Conservation (phyloP, 116 monocot species). For the Cymodocea nodosa region DNA sequence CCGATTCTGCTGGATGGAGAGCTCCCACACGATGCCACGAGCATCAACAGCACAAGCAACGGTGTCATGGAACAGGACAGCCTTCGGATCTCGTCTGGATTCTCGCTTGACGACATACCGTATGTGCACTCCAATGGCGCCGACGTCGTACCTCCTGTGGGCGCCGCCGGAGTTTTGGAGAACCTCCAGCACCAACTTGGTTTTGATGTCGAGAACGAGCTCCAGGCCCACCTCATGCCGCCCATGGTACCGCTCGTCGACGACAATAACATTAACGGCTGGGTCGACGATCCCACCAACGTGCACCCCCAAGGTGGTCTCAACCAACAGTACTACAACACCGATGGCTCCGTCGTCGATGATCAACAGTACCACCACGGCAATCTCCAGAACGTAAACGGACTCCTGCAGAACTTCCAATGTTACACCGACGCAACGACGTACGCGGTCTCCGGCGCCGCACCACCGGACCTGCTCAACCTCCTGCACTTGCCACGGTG, state of each 20-base stretch:
- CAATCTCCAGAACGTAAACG: neutral
- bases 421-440: neutral
- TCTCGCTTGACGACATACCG: conserved; percentile 3
- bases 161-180: conserved; percentile 8
- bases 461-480: conserved; percentile 54
- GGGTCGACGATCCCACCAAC: conserved; percentile 11
- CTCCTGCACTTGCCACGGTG: conserved; percentile 39
- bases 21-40: conserved; percentile 4
- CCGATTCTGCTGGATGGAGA: conserved; percentile 13
- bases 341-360: neutral
- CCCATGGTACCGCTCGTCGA: neutral
- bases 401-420: conserved; percentile 4
- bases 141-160: conserved; percentile 3
- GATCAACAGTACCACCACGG: neutral
- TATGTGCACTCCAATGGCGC: conserved; percentile 6
- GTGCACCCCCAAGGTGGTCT: conserved; percentile 2
- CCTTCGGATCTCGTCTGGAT: neutral
- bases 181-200: conserved; percentile 29
- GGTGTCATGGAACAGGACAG: conserved; percentile 12
- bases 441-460: conserved; percentile 1
- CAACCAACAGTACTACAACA: conserved; percentile 1
- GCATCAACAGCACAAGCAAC: conserved; percentile 6
- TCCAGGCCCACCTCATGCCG: conserved; percentile 15
- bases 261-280: too few relatives aligned
- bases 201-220: conserved; percentile 35